Evolutionary conservation across 345 rosid species (phyloP), one percentile per base, ranked within the genome.

Genomic region (Eucalyptus victrix): DNA sequence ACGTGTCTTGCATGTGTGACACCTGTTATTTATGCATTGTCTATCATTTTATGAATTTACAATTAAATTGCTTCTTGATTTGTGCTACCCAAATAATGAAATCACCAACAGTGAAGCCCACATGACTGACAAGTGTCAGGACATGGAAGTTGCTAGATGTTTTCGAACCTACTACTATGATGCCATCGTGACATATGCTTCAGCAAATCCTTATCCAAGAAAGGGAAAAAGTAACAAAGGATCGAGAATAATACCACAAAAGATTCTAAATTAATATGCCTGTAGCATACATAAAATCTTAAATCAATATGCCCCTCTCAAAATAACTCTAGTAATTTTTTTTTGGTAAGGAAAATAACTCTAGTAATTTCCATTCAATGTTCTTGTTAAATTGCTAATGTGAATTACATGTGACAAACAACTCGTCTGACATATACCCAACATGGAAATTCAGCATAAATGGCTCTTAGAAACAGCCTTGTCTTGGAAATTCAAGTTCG

Each of bases 341-440:
- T 34, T 4, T 40, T 40, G 42, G 42, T 40, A 40, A 40, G 42
- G 42, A 40, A 40, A 40, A 40, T 40, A 40, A 40, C 42, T 11
- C 5, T 5, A 5, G 12, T 37, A 37, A 26, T 6, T 76, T 76
- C 30, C 2, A 0, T 37, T 12, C 8, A 6, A 37, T 76, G 0
- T 12, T 13, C 5, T 4, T 3, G 4, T 34, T 72, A 72, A 21
- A 72, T 37, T 40, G 15, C 28, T 11, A 6, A 34, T 18, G 3
- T 76, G 30, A 4, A 76, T 19, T 40, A 37, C 83, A 76, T 4
- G 16, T 21, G 47, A 26, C 6, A 76, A 37, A 7, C 3, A 18
- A 76, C 45, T 37, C 1, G 0, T 21, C 2, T 3, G 4, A 40
- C 47, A 6, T 40, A 26, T 7, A 40, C 24, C 9, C 3, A 1